Evolutionary conservation across 768 basidiomycete species (phyloP).

Genomic region (Dendrothele bispora): DNA sequence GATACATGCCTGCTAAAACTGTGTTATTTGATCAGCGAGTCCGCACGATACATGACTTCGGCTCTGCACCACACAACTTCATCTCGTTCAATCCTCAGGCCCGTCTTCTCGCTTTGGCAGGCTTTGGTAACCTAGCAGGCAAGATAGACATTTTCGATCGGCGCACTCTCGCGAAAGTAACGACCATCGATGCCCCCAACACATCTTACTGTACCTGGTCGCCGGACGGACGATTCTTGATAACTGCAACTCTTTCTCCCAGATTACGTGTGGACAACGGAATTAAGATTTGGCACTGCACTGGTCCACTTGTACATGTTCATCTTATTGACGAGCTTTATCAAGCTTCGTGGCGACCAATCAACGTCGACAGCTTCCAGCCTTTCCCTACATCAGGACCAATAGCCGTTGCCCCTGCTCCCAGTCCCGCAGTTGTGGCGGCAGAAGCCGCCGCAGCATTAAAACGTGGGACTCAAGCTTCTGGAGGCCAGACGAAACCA

Average conservation of each 20-base stretch:
- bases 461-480: constrained; percentile 52
- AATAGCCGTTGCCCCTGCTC: constrained; percentile 69
- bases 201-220: constrained; percentile 96
- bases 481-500: constrained; percentile 50
- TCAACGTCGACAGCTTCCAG: constrained; percentile 60
- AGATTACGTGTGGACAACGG: constrained; percentile 96
- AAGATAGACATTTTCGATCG: constrained; percentile 93
- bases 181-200: constrained; percentile 88
- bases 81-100: constrained; percentile 94
- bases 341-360: constrained; percentile 83
- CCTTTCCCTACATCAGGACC: constrained; percentile 54
- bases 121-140: constrained; percentile 96
- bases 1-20: constrained; percentile 95
- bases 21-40: constrained; percentile 92
- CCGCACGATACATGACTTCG: constrained; percentile 87
- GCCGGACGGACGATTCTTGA: constrained; percentile 86
- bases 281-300: constrained; percentile 93
- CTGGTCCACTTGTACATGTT: constrained; percentile 82
- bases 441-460: constrained; percentile 25
- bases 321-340: constrained; percentile 88
- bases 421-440: constrained; percentile 51
- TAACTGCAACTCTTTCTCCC: constrained; percentile 95
- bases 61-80: constrained; percentile 86
- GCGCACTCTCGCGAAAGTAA: constrained; percentile 73
- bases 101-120: constrained; percentile 83